A percentile compares a stretch with the other conserved stretches of the same genome.
These are phyloP conservation scores for Hygrophoropsis aurantiaca DNA, from an alignment of 768 basidiomycete genomes.

Conservation along the genomic window DNA sequence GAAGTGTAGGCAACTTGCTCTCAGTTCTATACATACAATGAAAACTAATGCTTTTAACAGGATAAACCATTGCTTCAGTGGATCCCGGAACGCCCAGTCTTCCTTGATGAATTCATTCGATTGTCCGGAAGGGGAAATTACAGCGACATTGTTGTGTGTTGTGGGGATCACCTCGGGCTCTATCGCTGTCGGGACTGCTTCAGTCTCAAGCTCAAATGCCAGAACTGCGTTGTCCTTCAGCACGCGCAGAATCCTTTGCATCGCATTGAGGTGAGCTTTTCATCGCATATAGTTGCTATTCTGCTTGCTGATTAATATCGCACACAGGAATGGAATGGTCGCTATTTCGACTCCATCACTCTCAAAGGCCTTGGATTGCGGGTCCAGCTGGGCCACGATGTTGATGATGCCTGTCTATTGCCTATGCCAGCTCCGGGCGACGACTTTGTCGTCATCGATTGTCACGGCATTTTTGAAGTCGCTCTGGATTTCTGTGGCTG, in stretches of 20 bases:
- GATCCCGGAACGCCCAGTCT: no score
- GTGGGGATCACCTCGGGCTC: background rate
- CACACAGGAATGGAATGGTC: slow-evolving; percentile 17
- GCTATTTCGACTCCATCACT: slow-evolving; percentile 9
- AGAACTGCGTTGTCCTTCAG: background rate
- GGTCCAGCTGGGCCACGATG: slow-evolving; percentile 20
- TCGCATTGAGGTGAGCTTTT: slow-evolving; percentile 3
- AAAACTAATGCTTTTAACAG: no score
- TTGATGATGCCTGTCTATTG: slow-evolving; percentile 10
- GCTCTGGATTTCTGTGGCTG: slow-evolving; percentile 14
- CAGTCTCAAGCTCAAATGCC: background rate
- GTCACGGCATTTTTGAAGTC: slow-evolving; percentile 19
- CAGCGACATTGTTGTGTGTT: no score
- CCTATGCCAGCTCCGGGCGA: slow-evolving; percentile 5
- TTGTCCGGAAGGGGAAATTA: no score
- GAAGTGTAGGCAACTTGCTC: no score
- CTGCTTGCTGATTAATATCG: no score
- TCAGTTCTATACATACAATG: no score
- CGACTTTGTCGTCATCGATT: slow-evolving; percentile 19
- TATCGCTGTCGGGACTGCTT: slow-evolving; percentile 1
- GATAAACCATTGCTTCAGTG: no score
- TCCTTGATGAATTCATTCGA: no score
- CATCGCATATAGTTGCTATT: background rate
- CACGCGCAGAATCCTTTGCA: slow-evolving; percentile 3
- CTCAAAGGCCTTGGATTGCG: slow-evolving; percentile 19